Percentiles rank a stretch among this genome's conserved stretches.
phyloP scores from a whole-genome alignment of 306 rosid species.

The Nissolia schottii region DNA sequence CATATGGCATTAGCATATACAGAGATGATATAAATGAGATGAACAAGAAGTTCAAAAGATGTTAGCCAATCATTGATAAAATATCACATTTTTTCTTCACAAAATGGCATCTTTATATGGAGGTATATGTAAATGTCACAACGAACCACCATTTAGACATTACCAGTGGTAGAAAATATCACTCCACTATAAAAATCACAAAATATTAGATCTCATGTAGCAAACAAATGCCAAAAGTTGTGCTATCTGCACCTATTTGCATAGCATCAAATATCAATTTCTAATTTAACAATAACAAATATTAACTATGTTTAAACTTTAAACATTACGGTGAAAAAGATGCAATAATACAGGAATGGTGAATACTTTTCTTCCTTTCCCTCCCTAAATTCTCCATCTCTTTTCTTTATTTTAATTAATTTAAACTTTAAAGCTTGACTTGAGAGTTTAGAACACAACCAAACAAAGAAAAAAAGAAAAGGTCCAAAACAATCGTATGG shows the following conservation, averaged over 20 bases:
- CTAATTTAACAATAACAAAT: not conserved
- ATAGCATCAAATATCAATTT: not conserved
- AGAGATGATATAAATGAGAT: not conserved
- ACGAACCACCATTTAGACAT: not conserved
- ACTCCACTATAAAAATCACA: not conserved
- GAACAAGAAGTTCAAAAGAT: not conserved
- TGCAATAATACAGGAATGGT: not conserved
- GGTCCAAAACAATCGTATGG: too few relatives aligned
- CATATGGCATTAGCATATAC: not conserved
- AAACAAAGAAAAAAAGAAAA: too few relatives aligned
- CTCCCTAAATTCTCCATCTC: too few relatives aligned
- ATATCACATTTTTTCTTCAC: not conserved
- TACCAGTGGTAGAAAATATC: not conserved
- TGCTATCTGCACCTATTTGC: not conserved
- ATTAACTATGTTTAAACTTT: not conserved
- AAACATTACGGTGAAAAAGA: not conserved
- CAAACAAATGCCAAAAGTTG: not conserved
- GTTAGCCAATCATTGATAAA: not conserved
- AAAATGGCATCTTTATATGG: not conserved
- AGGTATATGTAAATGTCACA: not conserved
- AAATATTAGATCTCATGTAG: not conserved
- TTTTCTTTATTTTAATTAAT: too few relatives aligned
- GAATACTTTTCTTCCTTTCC: too few relatives aligned
- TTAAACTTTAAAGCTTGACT: too few relatives aligned
- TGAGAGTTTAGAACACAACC: too few relatives aligned